Evolutionary conservation across 129 eudicot species (phyloP).

Genomic region (Artemisia annua): DNA sequence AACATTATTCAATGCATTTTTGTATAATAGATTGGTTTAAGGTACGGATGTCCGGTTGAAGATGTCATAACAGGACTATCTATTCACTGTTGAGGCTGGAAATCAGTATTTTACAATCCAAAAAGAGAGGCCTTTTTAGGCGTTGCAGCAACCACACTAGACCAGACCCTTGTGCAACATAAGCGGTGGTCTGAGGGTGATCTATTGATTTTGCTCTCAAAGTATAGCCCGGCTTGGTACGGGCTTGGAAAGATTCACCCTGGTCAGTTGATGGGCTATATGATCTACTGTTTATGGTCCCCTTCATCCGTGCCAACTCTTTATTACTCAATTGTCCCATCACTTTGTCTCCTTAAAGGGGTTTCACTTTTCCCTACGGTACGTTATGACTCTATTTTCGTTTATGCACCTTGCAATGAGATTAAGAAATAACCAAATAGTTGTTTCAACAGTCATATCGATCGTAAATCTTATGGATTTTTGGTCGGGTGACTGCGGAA

Average conservation of each 20-base stretch:
- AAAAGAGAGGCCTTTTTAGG: constrained; percentile 66
- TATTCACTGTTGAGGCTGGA: constrained; percentile 86
- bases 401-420: background rate
- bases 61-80: constrained; percentile 90
- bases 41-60: constrained; percentile 81
- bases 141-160: constrained; percentile 64
- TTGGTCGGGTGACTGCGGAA: no score
- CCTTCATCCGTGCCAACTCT: constrained; percentile 61
- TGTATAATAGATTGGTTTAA: constrained; percentile 66
- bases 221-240: constrained; percentile 72
- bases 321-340: constrained; percentile 66
- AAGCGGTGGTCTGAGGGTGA: constrained; percentile 97
- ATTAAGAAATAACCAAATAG: background rate
- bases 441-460: no score
- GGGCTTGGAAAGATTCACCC: constrained; percentile 60
- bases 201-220: constrained; percentile 58
- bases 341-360: constrained; percentile 65
- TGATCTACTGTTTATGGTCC: constrained; percentile 66
- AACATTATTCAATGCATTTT: background rate
- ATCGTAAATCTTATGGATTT: no score
- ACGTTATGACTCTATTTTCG: background rate
- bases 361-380: constrained; percentile 77
- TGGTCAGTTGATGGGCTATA: constrained; percentile 66
- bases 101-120: constrained; percentile 69
- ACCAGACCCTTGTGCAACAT: constrained; percentile 68